Percentiles rank a stretch among this genome's conserved stretches.
These are phyloP conservation scores for Harringtonia aguacate DNA, from an alignment of 2,329 filamentous ascomycete species.

Conservation along the genomic window DNA sequence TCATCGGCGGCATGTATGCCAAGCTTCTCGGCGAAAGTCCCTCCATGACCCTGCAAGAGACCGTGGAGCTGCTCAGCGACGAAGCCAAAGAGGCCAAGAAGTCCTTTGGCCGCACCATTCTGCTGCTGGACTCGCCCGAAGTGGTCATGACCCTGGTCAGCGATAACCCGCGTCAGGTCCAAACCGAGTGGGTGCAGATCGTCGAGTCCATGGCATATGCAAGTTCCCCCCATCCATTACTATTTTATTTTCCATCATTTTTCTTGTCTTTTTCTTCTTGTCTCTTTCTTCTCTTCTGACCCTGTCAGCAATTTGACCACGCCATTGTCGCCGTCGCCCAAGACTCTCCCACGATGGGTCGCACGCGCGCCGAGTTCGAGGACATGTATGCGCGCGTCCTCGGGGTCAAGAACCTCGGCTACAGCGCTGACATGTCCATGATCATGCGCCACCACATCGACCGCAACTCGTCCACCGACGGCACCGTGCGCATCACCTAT, in stretches of 20 bases:
- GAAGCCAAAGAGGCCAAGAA: constrained; percentile 3
- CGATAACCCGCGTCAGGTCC: background rate
- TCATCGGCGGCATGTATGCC: constrained; percentile 7
- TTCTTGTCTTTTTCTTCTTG: background rate
- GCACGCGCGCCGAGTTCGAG: constrained; percentile 1
- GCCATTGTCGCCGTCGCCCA: constrained; percentile 8
- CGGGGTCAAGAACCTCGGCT: constrained; percentile 5
- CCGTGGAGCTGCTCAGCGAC: constrained; percentile 8
- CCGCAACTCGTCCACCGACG: constrained; percentile 4
- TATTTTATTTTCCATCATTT: too few relatives aligned
- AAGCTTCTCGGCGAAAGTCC: constrained; percentile 5
- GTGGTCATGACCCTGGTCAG: constrained; percentile 4
- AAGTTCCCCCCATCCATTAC: too few relatives aligned
- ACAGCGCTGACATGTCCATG: constrained; percentile 8
- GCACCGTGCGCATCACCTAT: constrained; percentile 8
- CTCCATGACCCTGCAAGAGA: constrained; percentile 1
- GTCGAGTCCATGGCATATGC: constrained; percentile 6
- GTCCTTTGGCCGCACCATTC: constrained; percentile 4
- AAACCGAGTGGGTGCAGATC: constrained; percentile 4
- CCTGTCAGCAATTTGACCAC: constrained; percentile 10
- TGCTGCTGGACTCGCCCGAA: constrained; percentile 11
- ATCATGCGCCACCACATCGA: constrained; percentile 2
- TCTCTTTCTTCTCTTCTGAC: background rate
- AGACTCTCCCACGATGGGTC: background rate
- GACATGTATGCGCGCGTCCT: constrained; percentile 4